phyloP scores from a whole-genome alignment of 129 eudicot genomes.

The Glebionis coronaria region DNA sequence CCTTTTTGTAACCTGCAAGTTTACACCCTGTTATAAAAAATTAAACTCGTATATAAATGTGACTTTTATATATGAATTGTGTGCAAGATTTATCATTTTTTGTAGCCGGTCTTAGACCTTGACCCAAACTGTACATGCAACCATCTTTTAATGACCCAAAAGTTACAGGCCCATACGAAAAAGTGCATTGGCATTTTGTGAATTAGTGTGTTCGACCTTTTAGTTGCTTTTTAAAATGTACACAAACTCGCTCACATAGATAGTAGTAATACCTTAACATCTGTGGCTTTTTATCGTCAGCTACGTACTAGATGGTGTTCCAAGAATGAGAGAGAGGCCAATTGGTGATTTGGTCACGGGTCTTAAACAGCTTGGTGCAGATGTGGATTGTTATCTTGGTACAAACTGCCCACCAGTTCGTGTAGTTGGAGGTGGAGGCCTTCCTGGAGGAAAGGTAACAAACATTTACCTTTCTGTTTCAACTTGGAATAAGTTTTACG shows the following conservation, averaged over 20 bases:
- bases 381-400: conserved; percentile 89
- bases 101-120: too few species aligned
- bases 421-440: conserved; percentile 82
- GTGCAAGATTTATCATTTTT: too few species aligned
- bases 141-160: too few species aligned
- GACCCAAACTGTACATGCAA: too few species aligned
- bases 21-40: too few species aligned
- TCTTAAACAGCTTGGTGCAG: conserved; percentile 95
- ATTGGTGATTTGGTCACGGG: conserved; percentile 94
- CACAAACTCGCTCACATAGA: not conserved
- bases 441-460: conserved; percentile 93
- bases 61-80: too few species aligned
- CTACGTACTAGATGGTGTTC: conserved; percentile 91
- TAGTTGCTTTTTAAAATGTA: not conserved
- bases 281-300: conserved; percentile 34
- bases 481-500: not conserved
- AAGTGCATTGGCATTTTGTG: too few species aligned
- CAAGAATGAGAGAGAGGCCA: conserved; percentile 98
- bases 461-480: not conserved
- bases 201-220: not conserved
- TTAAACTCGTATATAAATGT: too few species aligned
- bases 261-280: not conserved
- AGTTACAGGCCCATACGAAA: too few species aligned
- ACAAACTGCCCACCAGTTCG: conserved; percentile 98
- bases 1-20: not conserved